Evolutionary conservation across 1,139 yeast genomes (phyloP).

Genomic region (Geotrichum bryndzae): DNA sequence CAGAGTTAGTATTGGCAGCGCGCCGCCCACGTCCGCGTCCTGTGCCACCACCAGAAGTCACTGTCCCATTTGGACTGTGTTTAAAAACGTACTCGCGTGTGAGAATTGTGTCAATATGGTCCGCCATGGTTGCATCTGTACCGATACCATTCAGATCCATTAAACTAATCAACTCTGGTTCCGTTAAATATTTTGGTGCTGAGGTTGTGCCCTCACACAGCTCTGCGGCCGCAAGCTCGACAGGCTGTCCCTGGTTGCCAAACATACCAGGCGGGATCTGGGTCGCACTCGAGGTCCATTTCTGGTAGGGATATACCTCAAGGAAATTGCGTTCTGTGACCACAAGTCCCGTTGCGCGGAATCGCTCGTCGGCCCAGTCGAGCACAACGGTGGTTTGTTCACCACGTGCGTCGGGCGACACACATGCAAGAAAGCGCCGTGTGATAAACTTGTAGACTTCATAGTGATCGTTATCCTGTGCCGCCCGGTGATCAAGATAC

Average conservation of each 20-base stretch:
- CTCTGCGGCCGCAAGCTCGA: conserved; percentile 50
- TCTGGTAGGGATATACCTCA: conserved; percentile 61
- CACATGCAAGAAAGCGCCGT: conserved; percentile 83
- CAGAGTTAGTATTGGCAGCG: background rate
- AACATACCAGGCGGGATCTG: conserved; percentile 59
- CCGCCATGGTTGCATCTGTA: conserved; percentile 98
- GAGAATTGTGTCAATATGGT: conserved; percentile 80
- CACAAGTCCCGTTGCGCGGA: conserved; percentile 62
- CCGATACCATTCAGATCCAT: conserved; percentile 99
- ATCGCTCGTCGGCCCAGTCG: conserved; percentile 73
- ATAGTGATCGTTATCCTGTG: conserved; percentile 46
- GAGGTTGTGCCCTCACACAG: conserved; percentile 70
- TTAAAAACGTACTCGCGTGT: conserved; percentile 62
- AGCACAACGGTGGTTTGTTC: conserved; percentile 55
- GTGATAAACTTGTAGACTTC: conserved; percentile 84
- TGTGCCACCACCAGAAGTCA: conserved; percentile 14
- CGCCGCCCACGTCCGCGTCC: conserved; percentile 21
- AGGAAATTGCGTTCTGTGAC: conserved; percentile 71
- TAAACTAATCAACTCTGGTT: conserved; percentile 80
- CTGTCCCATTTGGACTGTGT: conserved; percentile 17
- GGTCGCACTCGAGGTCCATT: conserved; percentile 59
- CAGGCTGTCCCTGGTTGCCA: conserved; percentile 45
- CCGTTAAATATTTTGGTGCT: conserved; percentile 81
- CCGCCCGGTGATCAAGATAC: conserved; percentile 36
- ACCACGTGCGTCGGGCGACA: conserved; percentile 88